A percentile compares a stretch with the other conserved stretches of the same genome.
phyloP scores from a whole-genome alignment of 1,139 yeast genomes.

The Taiozyma sp. region DNA sequence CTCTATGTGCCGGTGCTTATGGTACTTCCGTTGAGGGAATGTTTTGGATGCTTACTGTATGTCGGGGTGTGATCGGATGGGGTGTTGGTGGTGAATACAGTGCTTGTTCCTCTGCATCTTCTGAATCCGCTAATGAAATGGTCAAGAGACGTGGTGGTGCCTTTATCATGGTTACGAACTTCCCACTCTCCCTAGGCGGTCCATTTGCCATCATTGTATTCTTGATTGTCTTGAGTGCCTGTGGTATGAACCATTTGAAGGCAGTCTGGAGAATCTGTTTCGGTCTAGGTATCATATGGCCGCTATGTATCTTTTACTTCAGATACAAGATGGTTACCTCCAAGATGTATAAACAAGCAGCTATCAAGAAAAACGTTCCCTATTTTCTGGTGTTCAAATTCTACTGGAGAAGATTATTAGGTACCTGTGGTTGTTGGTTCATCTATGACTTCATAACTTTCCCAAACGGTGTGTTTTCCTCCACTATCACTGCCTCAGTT shows the following conservation, averaged over 20 bases:
- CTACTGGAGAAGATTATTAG: slow-evolving; percentile 50
- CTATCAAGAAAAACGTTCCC: slow-evolving; percentile 48
- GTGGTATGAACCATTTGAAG: slow-evolving; percentile 39
- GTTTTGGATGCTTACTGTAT: slow-evolving; percentile 72
- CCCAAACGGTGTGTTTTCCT: slow-evolving; percentile 57
- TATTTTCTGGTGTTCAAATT: slow-evolving; percentile 45
- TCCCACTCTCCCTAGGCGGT: slow-evolving; percentile 71
- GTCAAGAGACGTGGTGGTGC: slow-evolving; percentile 57
- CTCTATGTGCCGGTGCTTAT: slow-evolving; percentile 52
- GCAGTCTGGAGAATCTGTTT: slow-evolving; percentile 73
- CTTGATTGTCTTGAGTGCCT: slow-evolving; percentile 58
- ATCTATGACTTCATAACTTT: slow-evolving; percentile 60
- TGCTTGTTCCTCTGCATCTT: slow-evolving; percentile 59
- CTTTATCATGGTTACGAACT: slow-evolving; percentile 61
- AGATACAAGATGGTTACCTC: slow-evolving; percentile 68
- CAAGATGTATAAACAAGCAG: slow-evolving; percentile 45
- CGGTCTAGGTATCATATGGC: slow-evolving; percentile 74
- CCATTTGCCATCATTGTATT: slow-evolving; percentile 69
- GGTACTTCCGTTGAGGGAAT: slow-evolving; percentile 45
- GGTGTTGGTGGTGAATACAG: slow-evolving; percentile 76
- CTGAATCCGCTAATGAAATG: slow-evolving; percentile 68
- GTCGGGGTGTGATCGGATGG: slow-evolving; percentile 65
- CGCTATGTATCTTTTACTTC: slow-evolving; percentile 65
- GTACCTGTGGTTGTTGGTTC: slow-evolving; percentile 59
- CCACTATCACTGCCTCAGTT: slow-evolving; percentile 43